These are phyloP conservation scores for Xerocomellus intermedius DNA, from an alignment of 768 basidiomycete species.

Conservation along the genomic window DNA sequence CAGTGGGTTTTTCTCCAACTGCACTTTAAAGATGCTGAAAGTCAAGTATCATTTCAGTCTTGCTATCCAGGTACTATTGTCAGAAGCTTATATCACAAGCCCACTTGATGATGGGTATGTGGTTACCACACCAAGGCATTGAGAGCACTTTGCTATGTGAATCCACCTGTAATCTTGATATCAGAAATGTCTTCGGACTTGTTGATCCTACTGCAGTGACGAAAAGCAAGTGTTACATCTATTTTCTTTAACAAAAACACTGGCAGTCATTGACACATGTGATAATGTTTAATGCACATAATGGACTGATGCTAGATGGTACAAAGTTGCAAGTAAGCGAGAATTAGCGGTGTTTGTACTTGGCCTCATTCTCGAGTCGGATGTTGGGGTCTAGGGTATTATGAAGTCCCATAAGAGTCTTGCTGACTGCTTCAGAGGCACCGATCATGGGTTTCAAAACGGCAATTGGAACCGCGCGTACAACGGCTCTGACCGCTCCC, in stretches of 20 bases:
- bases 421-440: conserved; percentile 93
- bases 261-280: neutral
- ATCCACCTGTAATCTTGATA: neutral
- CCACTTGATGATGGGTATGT: conserved; percentile 31
- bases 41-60: conserved; percentile 2
- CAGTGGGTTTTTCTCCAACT: conserved; percentile 12
- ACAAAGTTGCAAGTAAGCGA: conserved; percentile 17
- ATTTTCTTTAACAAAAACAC: neutral
- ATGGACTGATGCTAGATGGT: conserved; percentile 18
- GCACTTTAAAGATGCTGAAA: neutral
- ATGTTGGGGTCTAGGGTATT: conserved; percentile 89
- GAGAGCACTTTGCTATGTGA: neutral
- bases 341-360: conserved; percentile 80
- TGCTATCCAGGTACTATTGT: conserved; percentile 21
- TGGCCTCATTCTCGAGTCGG: conserved; percentile 82
- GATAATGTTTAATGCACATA: conserved; percentile 10
- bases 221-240: neutral
- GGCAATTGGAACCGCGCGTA: conserved; percentile 96
- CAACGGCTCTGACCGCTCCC: conserved; percentile 92
- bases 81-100: conserved; percentile 31
- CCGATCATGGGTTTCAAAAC: conserved; percentile 98
- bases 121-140: conserved; percentile 28
- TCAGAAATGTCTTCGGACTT: neutral
- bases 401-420: conserved; percentile 90
- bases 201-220: neutral